Evolutionary conservation across 805 yeast genomes (phyloP).

Genomic region (Suhomyces kilbournensis): DNA sequence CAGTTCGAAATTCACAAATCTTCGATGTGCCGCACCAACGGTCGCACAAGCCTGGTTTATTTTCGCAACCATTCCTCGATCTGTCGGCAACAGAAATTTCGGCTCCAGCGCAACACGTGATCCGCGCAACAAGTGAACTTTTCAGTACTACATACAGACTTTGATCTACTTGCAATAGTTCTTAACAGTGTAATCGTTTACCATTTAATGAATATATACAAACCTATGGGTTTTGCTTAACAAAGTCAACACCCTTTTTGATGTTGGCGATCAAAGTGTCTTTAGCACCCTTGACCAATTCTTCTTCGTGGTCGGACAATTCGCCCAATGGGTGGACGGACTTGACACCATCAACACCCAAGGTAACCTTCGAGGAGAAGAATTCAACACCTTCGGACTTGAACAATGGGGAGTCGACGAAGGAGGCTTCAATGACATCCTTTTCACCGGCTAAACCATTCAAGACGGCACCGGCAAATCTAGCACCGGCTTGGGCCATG

Average conservation of each 20-base stretch:
- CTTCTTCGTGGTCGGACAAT: constrained; percentile 76
- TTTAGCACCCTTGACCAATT: constrained; percentile 76
- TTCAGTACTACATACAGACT: too few relatives aligned
- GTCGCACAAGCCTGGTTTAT: constrained; percentile 1
- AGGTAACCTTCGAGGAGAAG: constrained; percentile 92
- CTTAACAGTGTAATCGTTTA: not conserved
- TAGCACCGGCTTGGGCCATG: constrained; percentile 86
- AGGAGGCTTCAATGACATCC: constrained; percentile 65
- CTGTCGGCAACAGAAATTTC: not conserved
- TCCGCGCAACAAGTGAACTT: too few relatives aligned
- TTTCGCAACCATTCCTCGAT: constrained; percentile 2
- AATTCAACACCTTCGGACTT: constrained; percentile 89
- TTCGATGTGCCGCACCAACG: constrained; percentile 1
- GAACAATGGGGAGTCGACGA: constrained; percentile 78
- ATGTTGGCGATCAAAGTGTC: constrained; percentile 89
- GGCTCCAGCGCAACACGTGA: too few relatives aligned
- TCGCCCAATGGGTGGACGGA: constrained; percentile 76
- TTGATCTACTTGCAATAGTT: too few relatives aligned
- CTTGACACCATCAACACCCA: constrained; percentile 88
- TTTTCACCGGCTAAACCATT: constrained; percentile 62
- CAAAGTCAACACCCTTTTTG: constrained; percentile 89
- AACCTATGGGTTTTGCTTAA: constrained; percentile 61
- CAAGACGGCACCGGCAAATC: constrained; percentile 64
- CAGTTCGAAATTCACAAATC: not conserved
- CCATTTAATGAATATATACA: constrained; percentile 1